Conservation (phyloP, 352 stramenopile species). For the Pythium coloratum region DNA sequence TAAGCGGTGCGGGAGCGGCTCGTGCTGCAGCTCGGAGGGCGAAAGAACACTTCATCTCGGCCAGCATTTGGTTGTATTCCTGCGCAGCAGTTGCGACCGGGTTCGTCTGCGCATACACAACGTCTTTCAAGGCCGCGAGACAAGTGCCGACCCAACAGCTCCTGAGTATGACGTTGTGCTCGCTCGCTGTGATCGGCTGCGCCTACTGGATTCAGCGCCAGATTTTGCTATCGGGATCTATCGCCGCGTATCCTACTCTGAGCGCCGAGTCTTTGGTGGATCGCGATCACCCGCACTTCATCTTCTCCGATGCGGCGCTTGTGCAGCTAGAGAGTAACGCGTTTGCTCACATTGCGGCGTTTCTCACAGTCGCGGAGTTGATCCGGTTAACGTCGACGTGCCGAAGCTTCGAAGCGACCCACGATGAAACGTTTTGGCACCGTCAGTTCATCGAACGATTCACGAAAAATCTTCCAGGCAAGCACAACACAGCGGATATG, state of each 20-base stretch:
- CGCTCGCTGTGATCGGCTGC: constrained; percentile 34
- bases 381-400: constrained; percentile 32
- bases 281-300: constrained; percentile 1
- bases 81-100: constrained; percentile 16
- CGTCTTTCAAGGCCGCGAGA: constrained; percentile 27
- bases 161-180: constrained; percentile 35
- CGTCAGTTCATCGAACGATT: constrained; percentile 30
- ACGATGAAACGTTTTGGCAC: constrained; percentile 37
- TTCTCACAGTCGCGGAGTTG: constrained; percentile 38
- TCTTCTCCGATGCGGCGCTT: constrained; percentile 4
- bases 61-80: constrained; percentile 26
- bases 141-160: constrained; percentile 35
- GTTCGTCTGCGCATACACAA: constrained; percentile 32
- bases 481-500: not conserved
- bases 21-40: constrained; percentile 15
- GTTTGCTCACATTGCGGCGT: constrained; percentile 37
- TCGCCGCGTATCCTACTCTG: not conserved
- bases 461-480: not conserved
- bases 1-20: constrained; percentile 2
- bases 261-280: not conserved
- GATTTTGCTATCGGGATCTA: constrained; percentile 30
- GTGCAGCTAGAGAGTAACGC: constrained; percentile 32
- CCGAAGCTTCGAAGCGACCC: constrained; percentile 15
- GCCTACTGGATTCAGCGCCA: constrained; percentile 51
- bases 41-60: constrained; percentile 22